Conservation (phyloP, 495 filamentous ascomycete genomes). For the Amorphotheca resinae region DNA sequence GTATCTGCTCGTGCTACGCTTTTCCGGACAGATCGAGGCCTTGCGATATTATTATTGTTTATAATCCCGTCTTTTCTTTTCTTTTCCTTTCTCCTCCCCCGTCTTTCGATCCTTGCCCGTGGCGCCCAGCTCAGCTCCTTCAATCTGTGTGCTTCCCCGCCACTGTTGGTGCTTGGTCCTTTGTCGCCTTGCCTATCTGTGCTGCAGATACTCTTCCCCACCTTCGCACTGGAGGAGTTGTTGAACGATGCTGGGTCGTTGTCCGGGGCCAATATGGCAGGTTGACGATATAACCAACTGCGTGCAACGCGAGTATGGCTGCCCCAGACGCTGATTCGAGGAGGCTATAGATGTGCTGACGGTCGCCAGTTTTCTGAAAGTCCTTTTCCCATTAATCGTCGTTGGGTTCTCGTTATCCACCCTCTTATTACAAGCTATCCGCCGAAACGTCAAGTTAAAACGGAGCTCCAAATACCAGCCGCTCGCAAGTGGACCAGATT, state of each 20-base stretch:
- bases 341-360: conserved; percentile 5
- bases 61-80: too few species aligned
- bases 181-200: neutral
- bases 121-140: neutral
- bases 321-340: too few species aligned
- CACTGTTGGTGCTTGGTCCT: neutral
- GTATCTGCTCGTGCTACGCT: too few species aligned
- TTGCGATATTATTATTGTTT: too few species aligned
- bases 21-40: too few species aligned
- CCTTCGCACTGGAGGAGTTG: neutral
- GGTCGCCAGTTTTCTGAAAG: conserved; percentile 60
- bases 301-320: conserved; percentile 74
- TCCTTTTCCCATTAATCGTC: conserved; percentile 63
- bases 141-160: neutral
- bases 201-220: neutral
- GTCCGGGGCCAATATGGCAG: conserved; percentile 70
- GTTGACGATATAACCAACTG: conserved; percentile 80
- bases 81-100: too few species aligned
- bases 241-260: conserved; percentile 46
- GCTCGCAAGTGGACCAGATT: conserved; percentile 22
- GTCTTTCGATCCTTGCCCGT: neutral
- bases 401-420: conserved; percentile 57
- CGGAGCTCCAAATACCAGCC: conserved; percentile 36
- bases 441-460: conserved; percentile 35
- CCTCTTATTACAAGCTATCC: conserved; percentile 43